Evolutionary conservation across 257 asterid species (phyloP).

Genomic region (Solanum paucissectum): DNA sequence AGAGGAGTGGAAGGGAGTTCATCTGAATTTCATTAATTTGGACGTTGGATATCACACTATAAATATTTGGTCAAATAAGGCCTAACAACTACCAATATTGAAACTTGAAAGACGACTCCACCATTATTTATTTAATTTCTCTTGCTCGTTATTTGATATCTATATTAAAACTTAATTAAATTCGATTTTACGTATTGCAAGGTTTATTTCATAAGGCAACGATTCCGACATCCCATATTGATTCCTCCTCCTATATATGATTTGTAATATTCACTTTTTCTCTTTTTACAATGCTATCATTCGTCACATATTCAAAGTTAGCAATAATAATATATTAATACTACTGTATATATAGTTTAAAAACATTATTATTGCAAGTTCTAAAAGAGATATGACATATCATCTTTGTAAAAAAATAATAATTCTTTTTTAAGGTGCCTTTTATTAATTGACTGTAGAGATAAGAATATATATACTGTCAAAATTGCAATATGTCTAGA

Average conservation of each 20-base stretch:
- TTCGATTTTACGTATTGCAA: accelerated
- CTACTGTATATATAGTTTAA: neutral
- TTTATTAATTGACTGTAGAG: too few relatives aligned
- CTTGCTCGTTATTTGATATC: accelerated
- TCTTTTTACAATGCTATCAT: neutral
- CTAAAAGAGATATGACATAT: neutral
- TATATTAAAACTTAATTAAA: accelerated
- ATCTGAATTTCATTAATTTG: neutral
- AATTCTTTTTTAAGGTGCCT: too few relatives aligned
- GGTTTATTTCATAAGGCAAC: too few relatives aligned
- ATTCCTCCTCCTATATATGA: neutral
- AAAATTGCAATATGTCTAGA: neutral
- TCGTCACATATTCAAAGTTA: neutral
- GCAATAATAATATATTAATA: neutral
- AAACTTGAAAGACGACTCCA: neutral
- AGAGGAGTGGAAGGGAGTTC: neutral
- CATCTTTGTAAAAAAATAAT: neutral
- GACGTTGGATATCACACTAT: neutral
- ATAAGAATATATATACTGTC: neutral
- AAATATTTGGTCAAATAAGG: too few relatives aligned
- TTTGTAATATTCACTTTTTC: neutral
- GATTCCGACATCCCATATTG: neutral
- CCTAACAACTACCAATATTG: neutral
- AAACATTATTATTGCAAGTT: neutral
- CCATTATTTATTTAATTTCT: too few relatives aligned